Evolutionary conservation across 257 asterid species (phyloP).

Genomic region (Ocimum tenuiflorum): DNA sequence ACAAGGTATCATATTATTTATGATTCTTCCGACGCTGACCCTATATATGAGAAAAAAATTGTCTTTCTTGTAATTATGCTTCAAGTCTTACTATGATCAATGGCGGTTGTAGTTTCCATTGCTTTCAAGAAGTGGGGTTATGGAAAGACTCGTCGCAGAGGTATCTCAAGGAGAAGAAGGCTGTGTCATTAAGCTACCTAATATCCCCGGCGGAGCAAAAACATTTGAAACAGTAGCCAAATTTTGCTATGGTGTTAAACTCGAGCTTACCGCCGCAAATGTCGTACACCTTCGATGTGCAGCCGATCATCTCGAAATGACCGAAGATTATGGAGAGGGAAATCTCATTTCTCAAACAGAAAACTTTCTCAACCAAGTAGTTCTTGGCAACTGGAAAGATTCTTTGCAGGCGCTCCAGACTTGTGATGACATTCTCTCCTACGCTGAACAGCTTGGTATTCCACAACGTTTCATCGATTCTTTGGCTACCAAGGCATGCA

Average conservation of each 20-base stretch:
- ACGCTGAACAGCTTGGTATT: conserved; percentile 64
- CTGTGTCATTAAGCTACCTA: conserved; percentile 44
- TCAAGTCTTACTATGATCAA: not conserved
- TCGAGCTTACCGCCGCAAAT: conserved; percentile 85
- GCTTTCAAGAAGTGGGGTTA: conserved; percentile 90
- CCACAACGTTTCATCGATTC: conserved; percentile 74
- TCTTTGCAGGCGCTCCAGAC: conserved; percentile 77
- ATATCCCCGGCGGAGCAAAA: conserved; percentile 80
- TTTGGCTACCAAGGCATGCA: conserved; percentile 62
- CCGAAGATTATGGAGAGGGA: conserved; percentile 85
- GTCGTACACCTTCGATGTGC: conserved; percentile 86
- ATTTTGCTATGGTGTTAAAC: conserved; percentile 90
- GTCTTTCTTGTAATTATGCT: not conserved
- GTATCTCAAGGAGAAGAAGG: conserved; percentile 67
- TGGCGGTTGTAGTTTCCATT: conserved; percentile 63
- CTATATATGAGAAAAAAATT: not conserved
- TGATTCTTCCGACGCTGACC: not conserved
- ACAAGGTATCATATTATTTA: conserved; percentile 57
- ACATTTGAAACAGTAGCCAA: conserved; percentile 87
- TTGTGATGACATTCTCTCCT: conserved; percentile 58
- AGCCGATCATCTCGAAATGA: conserved; percentile 85
- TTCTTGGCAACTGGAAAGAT: conserved; percentile 71
- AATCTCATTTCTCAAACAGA: conserved; percentile 78
- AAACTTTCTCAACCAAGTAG: conserved; percentile 66
- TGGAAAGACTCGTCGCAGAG: conserved; percentile 76